Evolutionary conservation across 768 basidiomycete genomes (phyloP).

Genomic region (Agaricus sinodeliciosus): DNA sequence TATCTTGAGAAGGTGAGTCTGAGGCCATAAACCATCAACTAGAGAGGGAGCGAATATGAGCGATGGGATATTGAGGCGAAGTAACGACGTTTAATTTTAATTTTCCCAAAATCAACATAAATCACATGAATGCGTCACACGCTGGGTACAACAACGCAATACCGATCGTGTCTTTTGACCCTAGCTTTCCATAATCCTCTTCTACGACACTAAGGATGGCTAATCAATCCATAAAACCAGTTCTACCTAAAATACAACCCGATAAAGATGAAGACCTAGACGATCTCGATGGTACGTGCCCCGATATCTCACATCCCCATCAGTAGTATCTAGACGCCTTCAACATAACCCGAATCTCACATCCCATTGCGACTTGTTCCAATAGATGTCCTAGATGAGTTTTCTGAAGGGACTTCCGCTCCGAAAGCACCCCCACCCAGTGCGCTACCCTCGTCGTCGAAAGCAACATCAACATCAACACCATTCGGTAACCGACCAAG

Average conservation of each 20-base stretch:
- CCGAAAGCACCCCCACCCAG: conserved; percentile 25
- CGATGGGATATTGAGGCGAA: no score
- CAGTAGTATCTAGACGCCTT: no score
- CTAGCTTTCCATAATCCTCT: background rate
- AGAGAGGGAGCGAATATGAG: no score
- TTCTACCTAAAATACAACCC: conserved; percentile 16
- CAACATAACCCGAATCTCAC: background rate
- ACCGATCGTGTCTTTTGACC: background rate
- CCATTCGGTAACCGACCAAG: conserved; percentile 31
- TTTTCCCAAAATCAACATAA: background rate
- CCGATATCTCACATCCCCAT: background rate
- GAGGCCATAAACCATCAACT: no score
- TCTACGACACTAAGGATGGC: background rate
- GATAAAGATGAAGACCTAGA: conserved; percentile 52
- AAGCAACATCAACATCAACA: conserved; percentile 14
- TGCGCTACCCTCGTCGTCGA: conserved; percentile 21
- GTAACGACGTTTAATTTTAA: no score
- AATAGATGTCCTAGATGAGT: conserved; percentile 42
- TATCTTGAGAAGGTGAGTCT: no score
- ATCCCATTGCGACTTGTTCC: background rate
- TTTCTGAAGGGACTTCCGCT: conserved; percentile 20
- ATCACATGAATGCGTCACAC: background rate
- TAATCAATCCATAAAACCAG: conserved; percentile 14
- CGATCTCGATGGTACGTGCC: conserved; percentile 51
- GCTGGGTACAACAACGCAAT: background rate